phyloP scores from a whole-genome alignment of 768 basidiomycete species.

The Xerocomus brunneocitrinus region DNA sequence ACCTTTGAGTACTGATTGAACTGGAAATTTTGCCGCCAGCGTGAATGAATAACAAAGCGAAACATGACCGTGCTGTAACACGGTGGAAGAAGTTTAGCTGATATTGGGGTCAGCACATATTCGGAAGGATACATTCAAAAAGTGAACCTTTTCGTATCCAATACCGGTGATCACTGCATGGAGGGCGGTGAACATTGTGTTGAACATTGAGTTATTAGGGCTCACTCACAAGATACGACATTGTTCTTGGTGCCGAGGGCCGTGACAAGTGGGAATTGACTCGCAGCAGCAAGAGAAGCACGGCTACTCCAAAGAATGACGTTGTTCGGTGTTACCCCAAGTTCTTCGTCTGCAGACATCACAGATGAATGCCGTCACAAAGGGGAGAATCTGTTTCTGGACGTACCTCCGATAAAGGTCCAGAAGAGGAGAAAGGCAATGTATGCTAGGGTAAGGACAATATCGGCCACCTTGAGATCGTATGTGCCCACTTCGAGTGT shows the following conservation, averaged over 20 bases:
- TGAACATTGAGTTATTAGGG: too few species aligned
- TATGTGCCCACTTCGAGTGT: constrained; percentile 42
- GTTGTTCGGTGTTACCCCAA: constrained; percentile 7
- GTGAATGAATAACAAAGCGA: constrained; percentile 48
- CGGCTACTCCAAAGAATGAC: constrained; percentile 27
- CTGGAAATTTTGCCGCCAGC: constrained; percentile 22
- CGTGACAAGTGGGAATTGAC: constrained; percentile 41
- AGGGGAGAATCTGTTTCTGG: background rate
- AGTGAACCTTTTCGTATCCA: constrained; percentile 24
- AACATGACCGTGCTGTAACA: constrained; percentile 43
- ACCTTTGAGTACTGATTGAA: background rate
- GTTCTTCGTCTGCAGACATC: background rate
- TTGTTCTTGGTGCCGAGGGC: constrained; percentile 50
- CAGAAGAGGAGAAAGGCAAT: constrained; percentile 40
- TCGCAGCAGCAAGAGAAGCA: constrained; percentile 29
- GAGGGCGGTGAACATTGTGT: background rate
- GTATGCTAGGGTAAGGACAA: constrained; percentile 45
- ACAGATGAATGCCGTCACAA: background rate
- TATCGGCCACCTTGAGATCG: constrained; percentile 39
- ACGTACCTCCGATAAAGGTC: constrained; percentile 45
- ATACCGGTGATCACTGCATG: constrained; percentile 26
- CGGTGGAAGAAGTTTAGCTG: constrained; percentile 45
- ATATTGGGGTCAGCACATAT: constrained; percentile 1
- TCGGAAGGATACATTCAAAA: background rate
- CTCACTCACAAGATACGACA: constrained; percentile 33